Conservation (phyloP, 768 basidiomycete species). For the Rhodotorula toruloides region DNA sequence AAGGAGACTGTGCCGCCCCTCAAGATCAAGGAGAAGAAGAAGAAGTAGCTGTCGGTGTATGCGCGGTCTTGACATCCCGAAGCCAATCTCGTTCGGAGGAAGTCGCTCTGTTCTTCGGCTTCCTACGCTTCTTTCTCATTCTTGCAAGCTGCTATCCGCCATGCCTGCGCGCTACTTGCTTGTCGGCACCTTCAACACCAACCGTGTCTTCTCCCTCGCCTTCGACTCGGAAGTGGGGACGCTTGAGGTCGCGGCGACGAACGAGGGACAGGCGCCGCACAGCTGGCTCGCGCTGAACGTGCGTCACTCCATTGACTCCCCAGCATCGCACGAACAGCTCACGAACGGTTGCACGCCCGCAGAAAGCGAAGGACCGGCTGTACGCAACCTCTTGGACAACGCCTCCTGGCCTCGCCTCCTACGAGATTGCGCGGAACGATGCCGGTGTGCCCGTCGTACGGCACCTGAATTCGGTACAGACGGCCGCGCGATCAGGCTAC, state of each 20-base stretch:
- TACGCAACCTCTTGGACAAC: constrained; percentile 43
- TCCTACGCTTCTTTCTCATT: not conserved
- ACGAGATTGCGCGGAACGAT: constrained; percentile 18
- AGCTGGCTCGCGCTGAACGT: constrained; percentile 39
- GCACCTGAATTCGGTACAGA: constrained; percentile 33
- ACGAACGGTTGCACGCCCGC: not conserved
- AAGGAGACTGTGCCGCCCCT: not conserved
- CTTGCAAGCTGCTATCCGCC: not conserved
- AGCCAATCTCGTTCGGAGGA: not conserved
- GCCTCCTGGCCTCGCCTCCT: constrained; percentile 40
- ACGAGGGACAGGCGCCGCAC: constrained; percentile 33
- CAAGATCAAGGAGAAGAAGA: not conserved
- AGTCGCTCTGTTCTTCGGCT: not conserved
- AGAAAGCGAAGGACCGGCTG: constrained; percentile 23
- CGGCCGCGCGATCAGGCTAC: constrained; percentile 41
- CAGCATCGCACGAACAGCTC: not conserved
- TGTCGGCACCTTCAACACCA: constrained; percentile 41
- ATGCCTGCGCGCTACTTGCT: constrained; percentile 30
- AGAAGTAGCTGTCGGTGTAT: not conserved
- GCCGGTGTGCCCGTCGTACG: constrained; percentile 15
- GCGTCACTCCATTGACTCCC: not conserved
- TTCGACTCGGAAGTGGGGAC: constrained; percentile 9
- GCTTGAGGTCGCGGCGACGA: constrained; percentile 19
- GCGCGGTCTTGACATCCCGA: not conserved
- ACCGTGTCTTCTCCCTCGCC: constrained; percentile 30